Evolutionary conservation across 2,329 filamentous ascomycete species (phyloP), one percentile per base, ranked within the genome.

Genomic region (Arthrobotrys megalospora): DNA sequence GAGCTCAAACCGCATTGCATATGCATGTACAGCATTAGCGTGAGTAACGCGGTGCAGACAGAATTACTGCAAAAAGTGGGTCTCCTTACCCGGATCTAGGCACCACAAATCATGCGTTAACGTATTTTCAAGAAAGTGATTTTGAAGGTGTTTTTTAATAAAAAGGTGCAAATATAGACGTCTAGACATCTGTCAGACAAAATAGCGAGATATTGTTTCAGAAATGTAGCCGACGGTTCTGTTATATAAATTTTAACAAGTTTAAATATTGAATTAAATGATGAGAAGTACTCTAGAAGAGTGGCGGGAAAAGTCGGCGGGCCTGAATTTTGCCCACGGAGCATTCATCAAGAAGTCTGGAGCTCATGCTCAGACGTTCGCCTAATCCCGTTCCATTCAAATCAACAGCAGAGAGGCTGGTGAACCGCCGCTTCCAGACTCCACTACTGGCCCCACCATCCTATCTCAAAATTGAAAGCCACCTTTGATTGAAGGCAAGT

Each of bases 101-200:
- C 50, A 55, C 24, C 50, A 24, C 50, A 28, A 55, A 28, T 11
- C 24, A 28, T 28, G 24, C 24, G 24, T 28, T 28, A 28, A 28
- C 24, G 24, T 28, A 28, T 5, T 28, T 2, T 5, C 24, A 28
- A 28, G 24, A 28, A 28, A 28, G 24, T 28, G n/a, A 28, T 5
- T 28, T 28, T 28, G 24, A 5, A 28, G 24, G 24, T n/a, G 24
- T 28, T 28, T 28, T 28, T 28, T 28, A 28, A n/a, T 8, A 19
- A 12, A 2, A 7, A 8, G n/a, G 14, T 55, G 50, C 24, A 55
- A 34, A 10, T 55, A 36, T 55, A 55, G 50, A 36, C 50, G 8
- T 55, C 50, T 55, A 55, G 50, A 36, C 50, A 4, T 55, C 50
- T 55, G 50, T 55, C 50, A 55, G 28, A 36, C 50, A 36, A 45